Evolutionary conservation across 176 grass and related monocot genomes (phyloP), one percentile per base, ranked within the genome.

Genomic region (Carex cristatella): DNA sequence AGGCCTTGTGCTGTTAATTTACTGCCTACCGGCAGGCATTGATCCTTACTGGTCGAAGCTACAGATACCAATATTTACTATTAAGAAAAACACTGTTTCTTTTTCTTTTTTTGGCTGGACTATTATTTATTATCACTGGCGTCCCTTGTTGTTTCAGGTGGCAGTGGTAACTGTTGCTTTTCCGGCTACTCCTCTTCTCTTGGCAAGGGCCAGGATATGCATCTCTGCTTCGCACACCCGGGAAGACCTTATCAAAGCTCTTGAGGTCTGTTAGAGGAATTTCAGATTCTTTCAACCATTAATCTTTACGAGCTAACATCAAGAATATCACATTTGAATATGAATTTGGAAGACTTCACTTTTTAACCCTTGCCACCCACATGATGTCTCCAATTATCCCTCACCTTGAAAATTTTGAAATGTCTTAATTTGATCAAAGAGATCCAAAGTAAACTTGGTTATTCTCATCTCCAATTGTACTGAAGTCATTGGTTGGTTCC

Each of bases 201-300:
- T 93, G 83, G 87, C 94, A 79, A 91, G 94, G 73, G 91, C 94
- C 31, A 88, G 89, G 1, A 89, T 95, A 78, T 95, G 94, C 84
- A 95, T 95, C 83, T 95, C 91, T 58, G 91, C 94, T 86, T 93
- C 94, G 38, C 94, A 96, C 81, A 89, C 84, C n/a, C 87, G 87
- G 86, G 89, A 93, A 63, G 94, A 96, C 68, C 80, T 97, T 40
- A 84, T 94, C 33, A 92, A 92, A 87, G 90, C 85, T 16, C 86
- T 97, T 38, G 90, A 97, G 84, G 94, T 94, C 66, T 89, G 86
- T 15, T 3, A 38, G 13, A 37, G 31, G 66, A 69, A 31, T 11
- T 69, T 37, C 3, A 38, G 4, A 7, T 37, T 69, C 15, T 86
- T 15, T 0, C 23, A 74, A 81, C 15, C 58, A 79, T 44, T 37